Conservation (phyloP, 108 stramenopile species). For the Discostella pseudostelligera region DNA sequence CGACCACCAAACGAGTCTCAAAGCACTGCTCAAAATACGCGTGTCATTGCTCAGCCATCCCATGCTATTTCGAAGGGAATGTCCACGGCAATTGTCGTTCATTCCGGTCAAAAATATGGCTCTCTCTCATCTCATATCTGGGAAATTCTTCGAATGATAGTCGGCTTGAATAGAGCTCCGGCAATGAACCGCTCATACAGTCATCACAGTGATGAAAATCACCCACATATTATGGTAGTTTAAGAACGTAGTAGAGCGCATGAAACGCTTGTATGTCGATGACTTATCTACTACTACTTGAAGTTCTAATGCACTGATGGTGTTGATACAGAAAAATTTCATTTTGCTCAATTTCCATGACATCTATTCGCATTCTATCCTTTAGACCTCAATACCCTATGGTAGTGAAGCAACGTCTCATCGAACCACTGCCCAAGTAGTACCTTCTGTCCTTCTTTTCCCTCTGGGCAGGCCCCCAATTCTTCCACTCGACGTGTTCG, state of each 20-base stretch:
- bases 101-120: slow-evolving; percentile 4
- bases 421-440: slow-evolving; percentile 56
- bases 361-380: too few species aligned
- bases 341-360: too few species aligned
- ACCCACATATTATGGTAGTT: slow-evolving; percentile 43
- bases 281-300: not conserved
- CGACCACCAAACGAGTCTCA: not conserved
- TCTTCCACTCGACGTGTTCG: slow-evolving; percentile 56
- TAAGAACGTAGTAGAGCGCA: slow-evolving; percentile 4
- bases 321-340: too few species aligned
- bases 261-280: not conserved
- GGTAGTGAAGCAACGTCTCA: slow-evolving; percentile 43
- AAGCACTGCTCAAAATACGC: not conserved
- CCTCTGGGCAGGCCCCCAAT: slow-evolving; percentile 49
- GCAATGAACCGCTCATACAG: not conserved
- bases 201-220: slow-evolving; percentile 4
- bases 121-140: slow-evolving; percentile 40
- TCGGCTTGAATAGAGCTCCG: slow-evolving; percentile 28
- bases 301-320: too few species aligned
- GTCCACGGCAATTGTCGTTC: slow-evolving; percentile 47
- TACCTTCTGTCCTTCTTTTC: slow-evolving; percentile 71
- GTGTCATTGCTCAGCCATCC: slow-evolving; percentile 18
- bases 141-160: slow-evolving; percentile 40
- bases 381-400: not conserved
- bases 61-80: slow-evolving; percentile 20